phyloP scores from a whole-genome alignment of 495 filamentous ascomycete species.

The Daldinia vernicosa region DNA sequence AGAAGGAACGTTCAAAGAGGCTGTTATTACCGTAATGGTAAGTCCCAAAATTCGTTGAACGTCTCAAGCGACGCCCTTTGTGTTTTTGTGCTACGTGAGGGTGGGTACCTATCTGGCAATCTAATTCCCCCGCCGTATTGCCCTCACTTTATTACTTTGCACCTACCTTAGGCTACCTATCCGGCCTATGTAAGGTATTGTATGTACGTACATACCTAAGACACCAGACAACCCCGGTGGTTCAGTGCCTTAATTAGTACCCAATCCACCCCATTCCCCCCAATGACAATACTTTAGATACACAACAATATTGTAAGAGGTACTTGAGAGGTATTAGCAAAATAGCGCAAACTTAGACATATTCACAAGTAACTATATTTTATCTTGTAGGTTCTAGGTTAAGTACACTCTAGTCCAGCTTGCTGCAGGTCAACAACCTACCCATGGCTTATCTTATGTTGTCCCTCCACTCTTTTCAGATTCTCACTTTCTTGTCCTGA shows the following conservation, averaged over 20 bases:
- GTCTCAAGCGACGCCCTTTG: slow-evolving; percentile 8
- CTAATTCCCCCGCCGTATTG: slow-evolving; percentile 1
- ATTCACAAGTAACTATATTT: slow-evolving; percentile 15
- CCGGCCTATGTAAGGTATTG: too few relatives aligned
- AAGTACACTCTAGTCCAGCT: too few relatives aligned
- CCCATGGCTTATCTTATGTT: slow-evolving; percentile 15
- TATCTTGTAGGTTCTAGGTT: background rate
- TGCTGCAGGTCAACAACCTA: slow-evolving; percentile 21
- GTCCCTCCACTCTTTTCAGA: slow-evolving; percentile 32
- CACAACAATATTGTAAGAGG: background rate
- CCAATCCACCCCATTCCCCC: slow-evolving; percentile 34
- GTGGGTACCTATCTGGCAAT: slow-evolving; percentile 1
- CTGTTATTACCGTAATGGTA: slow-evolving; percentile 9
- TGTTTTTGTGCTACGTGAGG: slow-evolving; percentile 7
- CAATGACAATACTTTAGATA: background rate
- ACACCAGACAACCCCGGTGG: slow-evolving; percentile 11
- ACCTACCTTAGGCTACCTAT: too few relatives aligned
- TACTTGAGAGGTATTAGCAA: slow-evolving; percentile 15
- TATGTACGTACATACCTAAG: too few relatives aligned
- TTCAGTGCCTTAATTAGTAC: slow-evolving; percentile 43
- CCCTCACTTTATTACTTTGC: slow-evolving; percentile 5
- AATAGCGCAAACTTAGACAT: background rate
- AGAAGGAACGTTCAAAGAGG: background rate
- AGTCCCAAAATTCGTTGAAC: background rate
- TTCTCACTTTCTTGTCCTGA: slow-evolving; percentile 35